Conservation (phyloP, 2,329 filamentous ascomycete species). For the Aspergillus quadrilineatus region DNA sequence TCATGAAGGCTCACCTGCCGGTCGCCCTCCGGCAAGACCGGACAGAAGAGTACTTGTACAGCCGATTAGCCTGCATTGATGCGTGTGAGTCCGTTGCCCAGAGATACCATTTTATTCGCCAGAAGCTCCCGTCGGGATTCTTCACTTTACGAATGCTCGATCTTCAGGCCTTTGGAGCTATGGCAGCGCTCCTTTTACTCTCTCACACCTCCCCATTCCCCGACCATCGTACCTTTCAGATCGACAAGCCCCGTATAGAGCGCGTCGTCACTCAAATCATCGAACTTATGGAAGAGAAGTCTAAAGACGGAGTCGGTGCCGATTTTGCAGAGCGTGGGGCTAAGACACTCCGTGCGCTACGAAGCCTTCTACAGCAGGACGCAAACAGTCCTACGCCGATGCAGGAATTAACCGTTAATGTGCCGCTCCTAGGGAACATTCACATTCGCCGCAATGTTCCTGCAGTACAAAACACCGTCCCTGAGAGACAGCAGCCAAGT, state of each 20-base stretch:
- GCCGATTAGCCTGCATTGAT: constrained; percentile 19
- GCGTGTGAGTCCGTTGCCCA: constrained; percentile 17
- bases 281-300: constrained; percentile 11
- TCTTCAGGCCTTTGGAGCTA: constrained; percentile 19
- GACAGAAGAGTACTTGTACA: constrained; percentile 16
- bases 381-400: background rate
- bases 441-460: constrained; percentile 18
- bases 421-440: constrained; percentile 20
- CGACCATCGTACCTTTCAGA: constrained; percentile 9
- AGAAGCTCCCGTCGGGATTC: constrained; percentile 15
- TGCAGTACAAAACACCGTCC: background rate
- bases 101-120: constrained; percentile 14
- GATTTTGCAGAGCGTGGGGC: constrained; percentile 13
- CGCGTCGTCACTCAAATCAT: constrained; percentile 11
- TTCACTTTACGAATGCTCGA: constrained; percentile 18
- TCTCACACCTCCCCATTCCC: constrained; percentile 10
- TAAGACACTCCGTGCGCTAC: constrained; percentile 13
- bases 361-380: constrained; percentile 15
- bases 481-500: background rate
- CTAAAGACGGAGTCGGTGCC: constrained; percentile 7
- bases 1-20: constrained; percentile 19
- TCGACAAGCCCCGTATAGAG: constrained; percentile 12
- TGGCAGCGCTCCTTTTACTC: constrained; percentile 15
- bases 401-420: constrained; percentile 16
- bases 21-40: constrained; percentile 14